These are phyloP conservation scores for Calonectria pseudoreteaudii DNA, from an alignment of 2,329 filamentous ascomycete species.

Conservation along the genomic window DNA sequence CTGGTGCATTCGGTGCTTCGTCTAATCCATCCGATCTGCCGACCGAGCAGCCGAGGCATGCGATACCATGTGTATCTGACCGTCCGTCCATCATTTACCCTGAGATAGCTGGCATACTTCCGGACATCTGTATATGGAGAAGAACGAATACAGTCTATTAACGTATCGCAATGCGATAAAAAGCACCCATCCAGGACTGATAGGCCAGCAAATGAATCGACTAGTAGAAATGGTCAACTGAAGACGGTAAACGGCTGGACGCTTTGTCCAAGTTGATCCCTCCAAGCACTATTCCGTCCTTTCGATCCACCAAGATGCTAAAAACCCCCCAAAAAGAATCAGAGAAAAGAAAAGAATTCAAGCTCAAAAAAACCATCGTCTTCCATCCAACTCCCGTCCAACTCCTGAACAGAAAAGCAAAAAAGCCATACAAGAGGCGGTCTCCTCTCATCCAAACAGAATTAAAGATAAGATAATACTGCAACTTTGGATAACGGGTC, in stretches of 20 bases:
- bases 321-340: neutral
- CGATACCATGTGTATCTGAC: neutral
- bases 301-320: conserved; percentile 8
- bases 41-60: conserved; percentile 45
- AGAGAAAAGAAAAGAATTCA: neutral
- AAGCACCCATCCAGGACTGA: conserved; percentile 1
- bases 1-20: conserved; percentile 1
- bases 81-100: neutral
- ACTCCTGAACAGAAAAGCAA: conserved; percentile 20
- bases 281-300: conserved; percentile 7
- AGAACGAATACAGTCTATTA: conserved; percentile 16
- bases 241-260: conserved; percentile 1
- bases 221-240: neutral
- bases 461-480: conserved; percentile 16
- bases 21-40: conserved; percentile 33
- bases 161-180: conserved; percentile 10
- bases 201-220: conserved; percentile 23
- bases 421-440: conserved; percentile 17
- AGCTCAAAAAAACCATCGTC: neutral
- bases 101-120: neutral
- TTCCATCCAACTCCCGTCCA: conserved; percentile 29
- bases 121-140: too few species aligned
- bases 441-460: conserved; percentile 21
- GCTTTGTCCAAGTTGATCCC: neutral
- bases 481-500: neutral